Conservation (phyloP, 495 filamentous ascomycete species). For the Lentithecium fluviatile region DNA sequence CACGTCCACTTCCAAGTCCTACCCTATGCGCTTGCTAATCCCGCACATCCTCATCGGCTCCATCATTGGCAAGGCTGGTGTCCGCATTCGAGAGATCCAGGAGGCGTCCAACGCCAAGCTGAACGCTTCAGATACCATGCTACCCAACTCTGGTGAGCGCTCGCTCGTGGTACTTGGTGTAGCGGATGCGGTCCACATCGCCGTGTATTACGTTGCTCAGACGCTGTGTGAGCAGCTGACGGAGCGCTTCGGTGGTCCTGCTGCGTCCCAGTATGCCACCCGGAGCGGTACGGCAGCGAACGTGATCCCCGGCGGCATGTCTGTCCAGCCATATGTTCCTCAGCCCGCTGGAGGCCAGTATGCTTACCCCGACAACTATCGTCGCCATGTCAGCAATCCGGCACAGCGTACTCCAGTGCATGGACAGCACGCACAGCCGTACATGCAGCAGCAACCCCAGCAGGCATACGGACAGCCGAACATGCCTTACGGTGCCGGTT, state of each 20-base stretch:
- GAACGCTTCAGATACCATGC: constrained; percentile 91
- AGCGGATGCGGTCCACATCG: constrained; percentile 84
- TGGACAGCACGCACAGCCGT: constrained; percentile 59
- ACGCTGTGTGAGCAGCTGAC: constrained; percentile 95
- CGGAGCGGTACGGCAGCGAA: constrained; percentile 90
- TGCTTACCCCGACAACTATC: constrained; percentile 84
- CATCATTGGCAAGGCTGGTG: constrained; percentile 95
- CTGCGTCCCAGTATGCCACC: constrained; percentile 94
- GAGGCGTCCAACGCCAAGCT: constrained; percentile 94
- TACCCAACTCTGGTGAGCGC: constrained; percentile 90
- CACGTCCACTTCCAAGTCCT: constrained; percentile 90
- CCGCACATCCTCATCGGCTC: constrained; percentile 97
- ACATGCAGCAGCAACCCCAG: constrained; percentile 47
- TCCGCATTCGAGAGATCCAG: constrained; percentile 96
- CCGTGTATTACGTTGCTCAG: constrained; percentile 95
- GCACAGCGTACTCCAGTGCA: constrained; percentile 63
- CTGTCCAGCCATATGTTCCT: constrained; percentile 92
- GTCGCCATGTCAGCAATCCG: constrained; percentile 59
- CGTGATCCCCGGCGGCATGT: constrained; percentile 93
- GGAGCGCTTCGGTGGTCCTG: constrained; percentile 91
- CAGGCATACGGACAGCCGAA: constrained; percentile 52
- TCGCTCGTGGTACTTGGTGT: constrained; percentile 72
- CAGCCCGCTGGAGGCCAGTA: constrained; percentile 89
- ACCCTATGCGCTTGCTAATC: constrained; percentile 90
- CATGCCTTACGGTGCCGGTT: constrained; percentile 71